Base-by-base conservation (phyloP, 108 stramenopile genomes). In the Fistulifera solaris region DNA sequence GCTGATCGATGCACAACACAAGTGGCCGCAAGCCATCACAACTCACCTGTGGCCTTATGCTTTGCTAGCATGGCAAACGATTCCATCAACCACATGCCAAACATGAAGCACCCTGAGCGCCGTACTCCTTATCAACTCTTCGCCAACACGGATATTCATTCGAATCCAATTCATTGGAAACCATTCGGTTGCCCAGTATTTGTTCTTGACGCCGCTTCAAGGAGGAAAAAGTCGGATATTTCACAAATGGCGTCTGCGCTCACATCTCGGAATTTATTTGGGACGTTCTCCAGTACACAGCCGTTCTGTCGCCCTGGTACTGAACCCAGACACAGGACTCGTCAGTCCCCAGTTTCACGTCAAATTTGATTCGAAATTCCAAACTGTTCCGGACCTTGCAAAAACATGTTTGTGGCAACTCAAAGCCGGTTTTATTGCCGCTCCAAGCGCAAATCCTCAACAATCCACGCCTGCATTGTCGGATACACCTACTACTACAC, bases 311-410 rank as follows among this genome's bases (percentile, higher is more conserved):
- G 52, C 62, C 6, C 42, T 77, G 40, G 65, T 77, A 7, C 58
- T 73, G 14, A 62, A 60, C 40, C 13, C 52, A 24, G 6, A 39
- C 5, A 73, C 72, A 10, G 72, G 68, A 41, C 52, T 63, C 13
- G 64, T 62, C 16, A 61, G 54, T 19, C 76, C 71, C 17, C 76
- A 77, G 48, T 71, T 61, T 46, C 75, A 71, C 47, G 25, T 47
- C 43, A 13, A 26, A 14, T 68, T 61, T 48, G 70, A 72, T 55
- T 39, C 44, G 4, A 31, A 40, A 18, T 75, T 75, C 55, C 55
- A 70, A 27, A 70, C 73, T 2, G 28, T 58, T 4, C 6, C 42
- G 23, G n/a, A 59, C 48, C 17, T 35, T 3, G 6, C 31, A 35
- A 35, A 3, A 35, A 35, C 31, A 35, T 35, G 8, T 35, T 8